Conservation (phyloP, 1,284 basidiomycete species). For the Chalciporus sp. region DNA sequence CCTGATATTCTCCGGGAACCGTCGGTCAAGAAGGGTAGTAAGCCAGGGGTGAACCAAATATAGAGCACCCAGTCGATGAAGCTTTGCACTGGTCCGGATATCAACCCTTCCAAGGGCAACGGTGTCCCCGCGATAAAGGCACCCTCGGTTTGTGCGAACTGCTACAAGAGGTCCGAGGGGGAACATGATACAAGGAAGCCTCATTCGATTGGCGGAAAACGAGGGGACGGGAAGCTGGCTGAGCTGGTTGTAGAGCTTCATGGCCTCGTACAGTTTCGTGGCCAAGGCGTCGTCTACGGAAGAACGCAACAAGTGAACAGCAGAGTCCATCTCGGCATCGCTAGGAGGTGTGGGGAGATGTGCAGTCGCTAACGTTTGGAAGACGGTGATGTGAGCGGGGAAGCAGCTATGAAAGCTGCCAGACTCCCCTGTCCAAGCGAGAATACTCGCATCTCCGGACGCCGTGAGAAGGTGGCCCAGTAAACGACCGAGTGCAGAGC, state of each 20-base stretch:
- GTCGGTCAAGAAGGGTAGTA: not conserved
- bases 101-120: not conserved
- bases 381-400: not conserved
- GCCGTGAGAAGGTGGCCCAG: no score
- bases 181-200: conserved; percentile 2
- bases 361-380: not conserved
- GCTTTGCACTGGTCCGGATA: not conserved
- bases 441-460: not conserved
- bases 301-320: not conserved
- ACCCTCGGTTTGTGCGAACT: not conserved
- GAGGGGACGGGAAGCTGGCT: not conserved
- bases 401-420: conserved; percentile 1
- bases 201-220: not conserved
- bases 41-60: not conserved
- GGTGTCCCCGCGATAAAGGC: not conserved
- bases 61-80: not conserved
- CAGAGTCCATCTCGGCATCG: not conserved
- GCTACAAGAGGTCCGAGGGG: not conserved
- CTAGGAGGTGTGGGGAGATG: not conserved
- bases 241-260: not conserved
- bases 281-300: not conserved
- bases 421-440: not conserved
- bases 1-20: no score
- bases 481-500: not conserved
- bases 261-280: not conserved